These are phyloP conservation scores for Colletotrichum sp. DNA, from an alignment of 2,329 filamentous ascomycete genomes.

Conservation along the genomic window DNA sequence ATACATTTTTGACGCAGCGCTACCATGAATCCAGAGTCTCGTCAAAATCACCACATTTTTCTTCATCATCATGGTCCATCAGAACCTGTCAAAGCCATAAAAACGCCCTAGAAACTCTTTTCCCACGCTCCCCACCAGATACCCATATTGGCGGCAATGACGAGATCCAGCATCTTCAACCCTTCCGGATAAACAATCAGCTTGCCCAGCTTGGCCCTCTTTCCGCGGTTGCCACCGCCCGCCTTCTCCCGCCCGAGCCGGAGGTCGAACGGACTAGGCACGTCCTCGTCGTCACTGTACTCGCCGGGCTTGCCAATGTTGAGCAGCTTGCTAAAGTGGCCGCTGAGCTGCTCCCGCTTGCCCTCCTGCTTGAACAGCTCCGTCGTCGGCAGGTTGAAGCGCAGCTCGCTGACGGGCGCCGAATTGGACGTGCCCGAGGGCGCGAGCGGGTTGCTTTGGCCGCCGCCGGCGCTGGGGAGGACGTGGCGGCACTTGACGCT, in stretches of 20 bases:
- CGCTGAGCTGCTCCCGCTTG: constrained; percentile 38
- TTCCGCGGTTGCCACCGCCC: constrained; percentile 84
- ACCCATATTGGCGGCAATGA: constrained; percentile 90
- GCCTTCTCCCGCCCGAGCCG: constrained; percentile 82
- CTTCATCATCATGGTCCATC: neutral
- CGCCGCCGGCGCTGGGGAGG: constrained; percentile 49
- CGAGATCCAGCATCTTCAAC: constrained; percentile 91
- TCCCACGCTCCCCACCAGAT: constrained; percentile 94
- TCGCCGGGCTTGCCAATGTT: constrained; percentile 27
- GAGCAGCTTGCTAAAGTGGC: constrained; percentile 48
- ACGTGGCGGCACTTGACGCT: constrained; percentile 77
- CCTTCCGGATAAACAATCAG: constrained; percentile 89
- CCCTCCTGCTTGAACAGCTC: constrained; percentile 48
- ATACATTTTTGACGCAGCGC: neutral
- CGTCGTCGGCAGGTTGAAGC: constrained; percentile 81
- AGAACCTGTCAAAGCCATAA: neutral
- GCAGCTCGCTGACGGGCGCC: constrained; percentile 76
- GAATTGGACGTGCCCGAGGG: constrained; percentile 27
- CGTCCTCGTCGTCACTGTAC: constrained; percentile 43
- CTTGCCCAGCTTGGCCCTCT: constrained; percentile 91
- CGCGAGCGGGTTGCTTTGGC: constrained; percentile 30
- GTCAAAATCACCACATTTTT: neutral
- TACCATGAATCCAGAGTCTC: neutral
- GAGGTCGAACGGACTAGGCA: constrained; percentile 63
- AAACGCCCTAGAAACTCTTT: constrained; percentile 41